Evolutionary conservation across 768 basidiomycete genomes (phyloP).

Genomic region (Suillus sp.): DNA sequence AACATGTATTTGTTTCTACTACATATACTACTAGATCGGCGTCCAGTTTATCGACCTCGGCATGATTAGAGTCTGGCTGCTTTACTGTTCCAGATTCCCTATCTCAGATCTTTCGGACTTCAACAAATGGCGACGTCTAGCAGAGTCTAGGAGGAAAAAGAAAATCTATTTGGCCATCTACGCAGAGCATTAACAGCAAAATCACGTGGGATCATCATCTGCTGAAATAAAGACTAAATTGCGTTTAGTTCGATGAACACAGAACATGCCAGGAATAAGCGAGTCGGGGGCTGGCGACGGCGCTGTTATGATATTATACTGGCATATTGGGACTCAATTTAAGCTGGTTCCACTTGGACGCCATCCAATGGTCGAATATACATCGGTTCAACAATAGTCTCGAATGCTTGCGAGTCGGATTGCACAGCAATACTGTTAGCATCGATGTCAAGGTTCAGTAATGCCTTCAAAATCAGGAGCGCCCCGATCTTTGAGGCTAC

Average conservation of each 20-base stretch:
- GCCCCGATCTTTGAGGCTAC: conserved; percentile 81
- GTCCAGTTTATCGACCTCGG: background rate
- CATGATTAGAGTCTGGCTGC: background rate
- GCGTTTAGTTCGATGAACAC: background rate
- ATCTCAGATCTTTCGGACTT: too few species aligned
- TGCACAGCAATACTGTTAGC: conserved; percentile 39
- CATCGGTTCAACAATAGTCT: conserved; percentile 58
- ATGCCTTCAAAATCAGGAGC: conserved; percentile 57
- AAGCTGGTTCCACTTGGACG: conserved; percentile 47
- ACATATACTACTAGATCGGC: background rate
- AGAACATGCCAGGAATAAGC: background rate
- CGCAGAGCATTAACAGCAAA: too few species aligned
- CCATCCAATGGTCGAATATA: conserved; percentile 47
- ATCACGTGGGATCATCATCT: too few species aligned
- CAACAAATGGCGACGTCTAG: too few species aligned
- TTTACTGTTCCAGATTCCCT: too few species aligned
- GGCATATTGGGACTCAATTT: background rate
- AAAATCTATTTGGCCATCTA: too few species aligned
- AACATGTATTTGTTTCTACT: background rate
- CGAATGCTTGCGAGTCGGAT: conserved; percentile 30
- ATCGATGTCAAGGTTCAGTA: conserved; percentile 52
- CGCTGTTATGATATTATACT: background rate
- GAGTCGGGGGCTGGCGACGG: background rate
- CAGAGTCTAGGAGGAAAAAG: too few species aligned
- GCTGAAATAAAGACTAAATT: too few species aligned